Conservation (phyloP, 1,284 basidiomycete genomes). For the Heterobasidion irregulare region DNA sequence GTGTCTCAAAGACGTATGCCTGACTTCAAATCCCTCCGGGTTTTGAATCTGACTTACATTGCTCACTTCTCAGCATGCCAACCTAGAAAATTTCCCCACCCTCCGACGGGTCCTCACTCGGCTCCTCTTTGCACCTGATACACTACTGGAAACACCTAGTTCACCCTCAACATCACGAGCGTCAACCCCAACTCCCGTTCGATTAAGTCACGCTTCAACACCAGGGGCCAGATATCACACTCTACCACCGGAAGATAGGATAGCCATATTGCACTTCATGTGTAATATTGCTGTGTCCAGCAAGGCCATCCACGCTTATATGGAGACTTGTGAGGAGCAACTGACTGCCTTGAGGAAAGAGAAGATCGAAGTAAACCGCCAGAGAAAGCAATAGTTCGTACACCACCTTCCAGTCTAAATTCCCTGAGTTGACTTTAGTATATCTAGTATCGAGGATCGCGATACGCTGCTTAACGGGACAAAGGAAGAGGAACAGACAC, state of each 20-base stretch:
- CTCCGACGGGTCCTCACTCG: slow-evolving; percentile 70
- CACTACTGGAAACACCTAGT: slow-evolving; percentile 23
- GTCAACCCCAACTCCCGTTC: slow-evolving; percentile 29
- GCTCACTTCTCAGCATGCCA: slow-evolving; percentile 55
- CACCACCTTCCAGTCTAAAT: not conserved
- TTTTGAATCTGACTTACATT: not conserved
- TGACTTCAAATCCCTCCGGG: slow-evolving; percentile 6
- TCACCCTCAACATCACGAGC: slow-evolving; percentile 30
- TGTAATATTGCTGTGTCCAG: slow-evolving; percentile 87
- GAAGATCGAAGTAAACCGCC: slow-evolving; percentile 88
- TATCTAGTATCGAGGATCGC: slow-evolving; percentile 66
- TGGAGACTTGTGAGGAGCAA: slow-evolving; percentile 86
- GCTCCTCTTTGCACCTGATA: slow-evolving; percentile 62
- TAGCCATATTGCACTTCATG: slow-evolving; percentile 82
- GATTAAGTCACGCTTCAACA: slow-evolving; percentile 25
- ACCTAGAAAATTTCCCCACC: slow-evolving; percentile 61
- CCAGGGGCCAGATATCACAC: slow-evolving; percentile 69
- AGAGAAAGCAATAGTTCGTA: slow-evolving; percentile 80
- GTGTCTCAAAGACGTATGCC: slow-evolving; percentile 80
- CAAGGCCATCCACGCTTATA: slow-evolving; percentile 78
- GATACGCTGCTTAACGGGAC: slow-evolving; percentile 48
- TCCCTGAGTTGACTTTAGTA: slow-evolving; percentile 1
- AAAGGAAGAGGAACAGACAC: slow-evolving; percentile 31
- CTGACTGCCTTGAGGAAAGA: slow-evolving; percentile 92
- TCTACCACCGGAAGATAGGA: slow-evolving; percentile 72